A percentile compares a stretch with the other conserved stretches of the same genome.
phyloP scores from a whole-genome alignment of 331 rosid species.

The Rosa hybrid region DNA sequence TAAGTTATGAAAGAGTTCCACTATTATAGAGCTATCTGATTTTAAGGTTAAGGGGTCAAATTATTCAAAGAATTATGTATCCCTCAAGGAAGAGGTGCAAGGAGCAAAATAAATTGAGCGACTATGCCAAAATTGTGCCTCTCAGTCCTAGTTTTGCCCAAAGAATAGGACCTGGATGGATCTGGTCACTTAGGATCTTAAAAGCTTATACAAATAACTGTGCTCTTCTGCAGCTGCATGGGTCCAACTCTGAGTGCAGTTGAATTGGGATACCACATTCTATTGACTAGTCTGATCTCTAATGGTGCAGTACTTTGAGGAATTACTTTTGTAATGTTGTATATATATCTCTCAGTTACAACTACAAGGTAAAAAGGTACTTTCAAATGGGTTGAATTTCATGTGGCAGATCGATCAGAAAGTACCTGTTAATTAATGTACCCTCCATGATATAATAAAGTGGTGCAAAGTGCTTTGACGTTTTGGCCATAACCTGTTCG shows the following conservation, averaged over 20 bases:
- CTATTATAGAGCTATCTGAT: not conserved
- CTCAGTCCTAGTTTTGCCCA: not conserved
- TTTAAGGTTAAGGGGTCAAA: not conserved
- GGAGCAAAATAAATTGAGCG: not conserved
- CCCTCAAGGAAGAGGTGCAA: not conserved
- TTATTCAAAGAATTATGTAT: too few species aligned
- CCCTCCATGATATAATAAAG: conserved; percentile 35
- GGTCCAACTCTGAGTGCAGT: not conserved
- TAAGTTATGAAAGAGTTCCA: not conserved
- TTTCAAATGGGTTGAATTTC: conserved; percentile 37
- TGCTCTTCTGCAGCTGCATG: conserved; percentile 10
- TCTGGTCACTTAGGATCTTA: not conserved
- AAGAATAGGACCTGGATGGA: not conserved
- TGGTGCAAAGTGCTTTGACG: conserved; percentile 36
- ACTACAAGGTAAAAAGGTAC: conserved; percentile 3
- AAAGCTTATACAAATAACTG: not conserved
- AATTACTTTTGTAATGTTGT: not conserved
- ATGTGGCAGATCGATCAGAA: conserved; percentile 26
- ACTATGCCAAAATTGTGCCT: not conserved
- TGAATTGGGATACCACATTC: not conserved
- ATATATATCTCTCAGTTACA: not conserved
- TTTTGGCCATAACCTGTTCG: conserved; percentile 64
- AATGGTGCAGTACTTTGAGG: not conserved
- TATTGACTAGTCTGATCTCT: not conserved
- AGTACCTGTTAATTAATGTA: conserved; percentile 25